Evolutionary conservation across 2,329 filamentous ascomycete species (phyloP), one percentile per base, ranked within the genome.

Genomic region (Amylocarpus encephaloides): DNA sequence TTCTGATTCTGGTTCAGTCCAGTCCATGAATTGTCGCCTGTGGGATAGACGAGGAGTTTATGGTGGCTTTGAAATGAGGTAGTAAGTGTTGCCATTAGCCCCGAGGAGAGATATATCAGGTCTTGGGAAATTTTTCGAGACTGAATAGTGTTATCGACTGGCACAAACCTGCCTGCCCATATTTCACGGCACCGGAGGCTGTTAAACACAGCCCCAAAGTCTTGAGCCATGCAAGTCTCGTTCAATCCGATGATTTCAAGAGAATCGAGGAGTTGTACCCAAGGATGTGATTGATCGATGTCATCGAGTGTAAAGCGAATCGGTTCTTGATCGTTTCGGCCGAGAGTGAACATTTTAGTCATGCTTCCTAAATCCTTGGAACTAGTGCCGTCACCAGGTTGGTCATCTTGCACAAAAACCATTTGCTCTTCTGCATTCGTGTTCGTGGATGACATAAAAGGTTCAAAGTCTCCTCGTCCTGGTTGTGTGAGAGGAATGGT

Each of bases 171-270:
- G 4, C 59, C 57, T 33, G 55, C 50, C 48, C 51, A 54, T 34
- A 56, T 39, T 19, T 26, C 15, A 19, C 43, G 38, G 15, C 35
- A 22, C 34, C 48, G 38, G 2, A 55, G 18, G 7, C 47, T 30
- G 12, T 42, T 30, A 33, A 54, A 43, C 36, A 56, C 53, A 32
- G 34, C 34, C 26, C 55, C 18, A 15, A 64, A 58, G 46, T 66
- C 62, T 49, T 59, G 52, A 10, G 58, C 57, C 30, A 59, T 53
- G 38, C 61, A 64, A 2, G 57, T 44, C 16, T 59, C 51, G 2
- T 56, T 44, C 34, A 66, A 61, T n/a, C 39, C 34, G 26, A 65
- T 50, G 11, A 45, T 49, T 0, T 43, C 11, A 18, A 53, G 33
- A 19, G 42, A 43, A 15, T 34, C 5, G 39, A 64, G 58, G 18